phyloP scores from a whole-genome alignment of 2,329 filamentous ascomycete species.

The Aspergillus ochraceus region DNA sequence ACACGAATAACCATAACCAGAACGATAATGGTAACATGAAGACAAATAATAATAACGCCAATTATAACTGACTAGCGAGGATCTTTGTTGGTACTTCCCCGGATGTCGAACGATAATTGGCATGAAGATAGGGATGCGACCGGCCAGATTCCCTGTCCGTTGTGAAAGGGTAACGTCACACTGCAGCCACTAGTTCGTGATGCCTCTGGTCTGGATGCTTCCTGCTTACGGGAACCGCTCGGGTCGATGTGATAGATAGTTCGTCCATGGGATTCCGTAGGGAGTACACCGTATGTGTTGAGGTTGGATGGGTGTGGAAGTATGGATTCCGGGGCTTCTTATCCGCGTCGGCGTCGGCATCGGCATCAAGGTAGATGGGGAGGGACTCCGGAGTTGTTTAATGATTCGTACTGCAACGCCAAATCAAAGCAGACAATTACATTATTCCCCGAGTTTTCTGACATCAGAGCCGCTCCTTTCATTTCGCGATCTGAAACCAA shows the following conservation, averaged over 20 bases:
- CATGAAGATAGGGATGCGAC: slow-evolving; percentile 4
- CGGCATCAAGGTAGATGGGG: too few species aligned
- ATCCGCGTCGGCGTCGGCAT: too few species aligned
- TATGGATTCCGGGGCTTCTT: too few species aligned
- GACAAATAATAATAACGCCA: too few species aligned
- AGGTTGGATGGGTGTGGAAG: too few species aligned
- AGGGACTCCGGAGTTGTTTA: too few species aligned
- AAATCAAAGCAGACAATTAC: not conserved
- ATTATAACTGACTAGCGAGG: too few species aligned
- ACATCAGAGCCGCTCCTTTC: not conserved
- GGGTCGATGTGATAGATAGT: not conserved
- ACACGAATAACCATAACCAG: too few species aligned
- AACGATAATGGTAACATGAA: too few species aligned
- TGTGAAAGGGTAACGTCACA: slow-evolving; percentile 1
- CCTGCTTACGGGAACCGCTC: not conserved
- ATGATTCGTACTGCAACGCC: not conserved
- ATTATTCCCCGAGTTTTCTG: not conserved
- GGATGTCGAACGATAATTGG: not conserved
- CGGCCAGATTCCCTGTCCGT: slow-evolving; percentile 4
- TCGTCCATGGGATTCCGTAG: not conserved
- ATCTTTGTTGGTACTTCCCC: not conserved
- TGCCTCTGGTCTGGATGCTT: not conserved
- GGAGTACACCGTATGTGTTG: too few species aligned
- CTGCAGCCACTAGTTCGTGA: not conserved
- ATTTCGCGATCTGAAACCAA: not conserved